Percentiles rank a stretch among this genome's conserved stretches.
Evolutionary conservation across 1,284 basidiomycete genomes (phyloP).

Genomic region (Anthracocystis setariae): DNA sequence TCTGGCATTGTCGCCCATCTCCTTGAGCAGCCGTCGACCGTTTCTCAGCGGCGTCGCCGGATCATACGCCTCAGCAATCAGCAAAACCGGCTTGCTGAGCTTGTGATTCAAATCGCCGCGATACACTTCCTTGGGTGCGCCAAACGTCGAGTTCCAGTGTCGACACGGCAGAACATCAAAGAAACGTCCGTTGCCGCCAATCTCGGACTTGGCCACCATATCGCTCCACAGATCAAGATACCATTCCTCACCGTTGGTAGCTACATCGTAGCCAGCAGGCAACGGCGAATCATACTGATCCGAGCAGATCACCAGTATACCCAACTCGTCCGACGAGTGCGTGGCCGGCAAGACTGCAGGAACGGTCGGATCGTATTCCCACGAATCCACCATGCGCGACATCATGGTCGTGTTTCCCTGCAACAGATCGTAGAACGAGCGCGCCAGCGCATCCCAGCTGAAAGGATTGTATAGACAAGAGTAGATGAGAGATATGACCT

Average conservation of each 20-base stretch:
- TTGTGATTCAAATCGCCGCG: constrained; percentile 26
- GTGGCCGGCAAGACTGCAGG: not conserved
- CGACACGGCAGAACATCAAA: constrained; percentile 45
- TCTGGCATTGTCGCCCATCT: constrained; percentile 43
- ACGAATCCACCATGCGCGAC: constrained; percentile 22
- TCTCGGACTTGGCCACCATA: constrained; percentile 32
- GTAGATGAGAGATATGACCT: constrained; percentile 35
- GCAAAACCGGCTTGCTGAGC: constrained; percentile 27
- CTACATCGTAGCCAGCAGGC: constrained; percentile 7
- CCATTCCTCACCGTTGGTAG: constrained; percentile 25
- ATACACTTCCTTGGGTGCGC: constrained; percentile 33
- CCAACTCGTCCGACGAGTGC: constrained; percentile 30
- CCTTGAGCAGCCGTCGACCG: constrained; percentile 17
- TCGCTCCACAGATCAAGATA: constrained; percentile 29
- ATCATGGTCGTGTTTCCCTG: constrained; percentile 26
- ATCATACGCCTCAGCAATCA: constrained; percentile 44
- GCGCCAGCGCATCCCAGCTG: constrained; percentile 22
- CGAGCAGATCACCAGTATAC: constrained; percentile 37
- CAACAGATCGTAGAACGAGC: constrained; percentile 20
- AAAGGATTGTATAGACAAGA: constrained; percentile 22
- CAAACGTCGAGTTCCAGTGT: constrained; percentile 31
- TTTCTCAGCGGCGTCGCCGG: constrained; percentile 45
- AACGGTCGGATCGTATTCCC: constrained; percentile 32
- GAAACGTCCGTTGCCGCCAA: constrained; percentile 41
- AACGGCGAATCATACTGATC: constrained; percentile 36